phyloP scores from a whole-genome alignment of 176 grass and related monocot genomes.

The Metroxylon sagu region DNA sequence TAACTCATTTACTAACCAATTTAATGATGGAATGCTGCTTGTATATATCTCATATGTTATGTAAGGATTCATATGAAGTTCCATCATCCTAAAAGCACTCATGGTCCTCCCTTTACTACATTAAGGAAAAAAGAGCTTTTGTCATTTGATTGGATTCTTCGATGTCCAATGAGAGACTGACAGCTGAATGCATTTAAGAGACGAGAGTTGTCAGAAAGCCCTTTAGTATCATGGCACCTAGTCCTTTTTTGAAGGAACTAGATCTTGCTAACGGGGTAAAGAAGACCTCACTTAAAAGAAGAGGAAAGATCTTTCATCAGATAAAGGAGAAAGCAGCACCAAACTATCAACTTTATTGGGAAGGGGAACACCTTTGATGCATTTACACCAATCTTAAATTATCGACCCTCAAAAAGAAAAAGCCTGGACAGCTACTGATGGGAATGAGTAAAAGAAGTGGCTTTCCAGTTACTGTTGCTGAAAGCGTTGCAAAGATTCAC shows the following conservation, averaged over 20 bases:
- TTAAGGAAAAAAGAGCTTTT: background rate
- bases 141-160: conserved; percentile 3
- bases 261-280: background rate
- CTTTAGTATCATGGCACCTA: background rate
- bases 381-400: background rate
- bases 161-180: background rate
- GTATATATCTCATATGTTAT: no score
- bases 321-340: conserved; percentile 1
- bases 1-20: no score
- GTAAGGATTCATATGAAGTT: background rate
- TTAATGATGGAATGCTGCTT: no score
- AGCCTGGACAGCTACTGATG: no score
- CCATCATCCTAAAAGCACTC: background rate
- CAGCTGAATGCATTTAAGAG: background rate
- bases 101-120: background rate
- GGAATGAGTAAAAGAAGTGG: no score
- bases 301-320: background rate
- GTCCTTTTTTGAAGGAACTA: background rate
- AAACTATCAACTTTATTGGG: conserved; percentile 4
- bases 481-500: no score
- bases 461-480: no score
- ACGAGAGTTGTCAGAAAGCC: background rate
- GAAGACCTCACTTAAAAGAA: conserved; percentile 3
- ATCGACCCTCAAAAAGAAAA: no score
- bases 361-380: background rate